Evolutionary conservation across 768 basidiomycete genomes (phyloP), one percentile per base, ranked within the genome.

Genomic region (Tylopilus felleus): DNA sequence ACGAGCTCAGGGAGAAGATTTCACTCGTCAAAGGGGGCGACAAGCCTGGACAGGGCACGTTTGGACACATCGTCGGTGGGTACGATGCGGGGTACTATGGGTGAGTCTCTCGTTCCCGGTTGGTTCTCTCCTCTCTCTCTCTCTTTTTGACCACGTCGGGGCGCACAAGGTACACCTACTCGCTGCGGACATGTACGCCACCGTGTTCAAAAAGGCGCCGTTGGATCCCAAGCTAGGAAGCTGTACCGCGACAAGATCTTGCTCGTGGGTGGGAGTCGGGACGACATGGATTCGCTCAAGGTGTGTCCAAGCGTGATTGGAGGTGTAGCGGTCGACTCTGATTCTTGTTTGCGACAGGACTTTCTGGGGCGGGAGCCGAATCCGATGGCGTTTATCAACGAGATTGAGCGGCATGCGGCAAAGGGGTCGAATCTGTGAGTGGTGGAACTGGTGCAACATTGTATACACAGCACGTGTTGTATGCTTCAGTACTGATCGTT

Each of bases 121-220:
- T 21, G 8, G 21, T 8, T 31, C 4, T 25, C 12, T 16, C 19
- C 40, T n/a, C n/a, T 7, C 10, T 6, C 29, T 10, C 5, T 5
- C 29, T 6, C 29, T 29, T 5, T 29, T 10, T 10, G 10, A 29
- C 29, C n/a, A n/a, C n/a, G n/a, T n/a, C 29, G 29, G 10, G 29
- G 10, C 29, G 10, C 29, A 5, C 6, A 29, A 29, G 29, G 10
- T 29, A 29, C 10, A 29, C 29, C 29, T 29, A 29, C 10, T 29
- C 29, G 6, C 29, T n/a, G n/a, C n/a, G n/a, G n/a, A n/a, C n/a
- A n/a, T n/a, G n/a, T n/a, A n/a, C n/a, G n/a, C n/a, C n/a, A n/a
- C n/a, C n/a, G n/a, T n/a, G n/a, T 94, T 94, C 75, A 85, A 88
- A 64, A 74, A 76, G 28, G 86, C 89, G 62, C 90, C 90, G 19